Evolutionary conservation across 441 rosid species (phyloP).

Genomic region (Raphanus hybrid): DNA sequence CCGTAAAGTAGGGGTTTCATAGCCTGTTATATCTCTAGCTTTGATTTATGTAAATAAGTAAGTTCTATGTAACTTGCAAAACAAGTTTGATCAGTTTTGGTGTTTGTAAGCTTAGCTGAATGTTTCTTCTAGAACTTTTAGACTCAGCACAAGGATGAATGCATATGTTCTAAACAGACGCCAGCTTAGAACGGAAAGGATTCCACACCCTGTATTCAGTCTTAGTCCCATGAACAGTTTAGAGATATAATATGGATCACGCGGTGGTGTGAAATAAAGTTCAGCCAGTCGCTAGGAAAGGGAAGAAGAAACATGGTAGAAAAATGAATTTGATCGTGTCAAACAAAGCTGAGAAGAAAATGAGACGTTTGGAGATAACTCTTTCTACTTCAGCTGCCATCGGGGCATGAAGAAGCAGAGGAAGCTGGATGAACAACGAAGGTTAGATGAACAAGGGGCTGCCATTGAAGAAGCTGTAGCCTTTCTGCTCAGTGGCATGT

Average conservation of each 20-base stretch:
- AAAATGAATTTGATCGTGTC: constrained; percentile 69
- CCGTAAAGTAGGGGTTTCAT: neutral
- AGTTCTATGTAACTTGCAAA: neutral
- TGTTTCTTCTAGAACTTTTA: no score
- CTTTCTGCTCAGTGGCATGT: no score
- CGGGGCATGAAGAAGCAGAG: no score
- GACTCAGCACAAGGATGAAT: neutral
- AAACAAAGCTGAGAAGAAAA: constrained; percentile 75
- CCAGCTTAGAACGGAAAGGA: no score
- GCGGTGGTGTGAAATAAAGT: constrained; percentile 60
- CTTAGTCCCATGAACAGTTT: no score
- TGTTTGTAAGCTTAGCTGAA: neutral
- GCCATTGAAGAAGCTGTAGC: no score
- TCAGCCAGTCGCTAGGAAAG: constrained; percentile 75
- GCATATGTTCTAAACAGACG: constrained; percentile 44
- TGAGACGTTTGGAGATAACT: constrained; percentile 92
- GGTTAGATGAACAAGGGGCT: no score
- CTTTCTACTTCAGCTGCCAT: constrained; percentile 98
- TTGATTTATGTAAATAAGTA: no score
- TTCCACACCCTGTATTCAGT: no score
- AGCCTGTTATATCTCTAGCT: neutral
- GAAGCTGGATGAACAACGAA: no score
- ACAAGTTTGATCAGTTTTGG: neutral
- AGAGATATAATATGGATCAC: constrained; percentile 56
- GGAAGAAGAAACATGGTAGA: constrained; percentile 83